Conservation (phyloP, 208 protist genomes). For the Porcisia hertigi region DNA sequence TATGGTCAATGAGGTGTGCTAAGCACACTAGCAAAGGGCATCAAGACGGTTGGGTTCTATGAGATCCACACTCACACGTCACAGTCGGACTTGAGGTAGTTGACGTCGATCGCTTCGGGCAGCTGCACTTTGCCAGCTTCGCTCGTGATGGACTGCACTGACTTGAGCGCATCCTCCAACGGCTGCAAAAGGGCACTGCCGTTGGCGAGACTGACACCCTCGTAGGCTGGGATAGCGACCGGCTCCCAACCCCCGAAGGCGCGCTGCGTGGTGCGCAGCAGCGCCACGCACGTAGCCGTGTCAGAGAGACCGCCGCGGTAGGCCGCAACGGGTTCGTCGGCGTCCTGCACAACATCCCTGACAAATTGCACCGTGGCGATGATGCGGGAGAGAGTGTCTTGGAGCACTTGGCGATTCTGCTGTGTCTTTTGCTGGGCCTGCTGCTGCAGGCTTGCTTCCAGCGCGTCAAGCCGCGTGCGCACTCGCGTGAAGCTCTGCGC, state of each 20-base stretch:
- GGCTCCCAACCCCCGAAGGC: conserved; percentile 61
- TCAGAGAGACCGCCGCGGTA: conserved; percentile 46
- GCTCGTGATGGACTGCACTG: conserved; percentile 16
- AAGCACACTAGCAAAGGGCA: background rate
- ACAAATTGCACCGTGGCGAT: conserved; percentile 49
- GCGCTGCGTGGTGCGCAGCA: conserved; percentile 51
- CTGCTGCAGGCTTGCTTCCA: conserved; percentile 45
- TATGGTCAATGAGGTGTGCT: conserved; percentile 1
- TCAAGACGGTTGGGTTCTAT: background rate
- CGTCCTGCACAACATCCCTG: conserved; percentile 37
- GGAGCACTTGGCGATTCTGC: conserved; percentile 33
- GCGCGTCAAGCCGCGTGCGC: conserved; percentile 38
- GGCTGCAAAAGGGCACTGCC: conserved; percentile 35
- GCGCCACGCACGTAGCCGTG: conserved; percentile 28
- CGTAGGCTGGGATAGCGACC: conserved; percentile 57
- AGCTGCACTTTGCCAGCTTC: conserved; percentile 55
- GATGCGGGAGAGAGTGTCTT: conserved; percentile 38
- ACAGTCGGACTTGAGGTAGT: conserved; percentile 65
- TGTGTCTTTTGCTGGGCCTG: conserved; percentile 36
- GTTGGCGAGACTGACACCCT: conserved; percentile 27
- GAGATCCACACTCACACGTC: conserved; percentile 9
- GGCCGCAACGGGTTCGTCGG: conserved; percentile 38
- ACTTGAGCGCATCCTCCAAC: conserved; percentile 39
- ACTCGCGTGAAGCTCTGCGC: conserved; percentile 45
- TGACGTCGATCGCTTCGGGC: conserved; percentile 77